Conservation (phyloP, 305 asterid species). For the Euphrasia arctica region DNA sequence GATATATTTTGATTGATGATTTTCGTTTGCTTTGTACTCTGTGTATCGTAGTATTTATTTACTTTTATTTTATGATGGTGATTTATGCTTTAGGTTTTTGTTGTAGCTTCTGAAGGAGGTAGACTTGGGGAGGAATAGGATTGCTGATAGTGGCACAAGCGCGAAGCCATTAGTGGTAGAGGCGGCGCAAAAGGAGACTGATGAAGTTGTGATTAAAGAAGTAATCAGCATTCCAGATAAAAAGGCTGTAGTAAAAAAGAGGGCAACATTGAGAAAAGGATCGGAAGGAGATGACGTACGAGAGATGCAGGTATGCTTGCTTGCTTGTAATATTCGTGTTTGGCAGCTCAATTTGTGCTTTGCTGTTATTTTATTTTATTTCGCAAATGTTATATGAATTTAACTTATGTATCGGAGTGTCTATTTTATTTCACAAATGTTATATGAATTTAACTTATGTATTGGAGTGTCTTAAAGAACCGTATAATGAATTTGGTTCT, state of each 20-base stretch:
- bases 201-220: slow-evolving; percentile 58
- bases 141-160: slow-evolving; percentile 54
- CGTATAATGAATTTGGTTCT: not conserved
- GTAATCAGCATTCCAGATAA: slow-evolving; percentile 44
- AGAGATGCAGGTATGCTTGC: slow-evolving; percentile 68
- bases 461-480: not conserved
- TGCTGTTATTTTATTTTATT: not conserved
- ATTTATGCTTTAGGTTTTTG: slow-evolving; percentile 30
- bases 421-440: not conserved
- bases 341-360: slow-evolving; percentile 7
- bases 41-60: slow-evolving; percentile 16
- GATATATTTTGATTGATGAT: not conserved
- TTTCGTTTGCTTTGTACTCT: slow-evolving; percentile 5
- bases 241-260: slow-evolving; percentile 43
- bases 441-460: not conserved
- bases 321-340: not conserved
- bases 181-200: slow-evolving; percentile 42
- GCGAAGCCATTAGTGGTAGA: slow-evolving; percentile 53
- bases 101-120: slow-evolving; percentile 73
- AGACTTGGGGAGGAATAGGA: slow-evolving; percentile 56
- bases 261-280: slow-evolving; percentile 60
- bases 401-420: not conserved
- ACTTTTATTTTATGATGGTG: slow-evolving; percentile 29
- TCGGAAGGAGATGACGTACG: slow-evolving; percentile 87
- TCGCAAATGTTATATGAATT: not conserved